Evolutionary conservation across 164 flowering plant genomes (phyloP).

Genomic region (Aristolochia californica): DNA sequence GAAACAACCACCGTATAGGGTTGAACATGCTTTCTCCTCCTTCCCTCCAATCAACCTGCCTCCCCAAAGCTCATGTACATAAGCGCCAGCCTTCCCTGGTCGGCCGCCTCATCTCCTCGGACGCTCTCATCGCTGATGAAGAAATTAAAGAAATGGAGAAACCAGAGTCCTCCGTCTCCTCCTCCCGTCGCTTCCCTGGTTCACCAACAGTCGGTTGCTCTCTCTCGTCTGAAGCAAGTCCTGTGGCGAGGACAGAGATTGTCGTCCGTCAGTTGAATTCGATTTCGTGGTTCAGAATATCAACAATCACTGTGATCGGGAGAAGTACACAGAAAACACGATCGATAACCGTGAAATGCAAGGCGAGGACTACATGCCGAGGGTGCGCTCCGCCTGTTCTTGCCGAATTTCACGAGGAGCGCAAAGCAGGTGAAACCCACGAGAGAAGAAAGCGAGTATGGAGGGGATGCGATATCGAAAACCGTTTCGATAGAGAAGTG

Average conservation of each 20-base stretch:
- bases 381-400: slow-evolving; percentile 50
- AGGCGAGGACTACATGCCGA: no score
- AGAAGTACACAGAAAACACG: no score
- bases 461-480: slow-evolving; percentile 24
- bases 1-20: slow-evolving; percentile 14
- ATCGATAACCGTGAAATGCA: no score
- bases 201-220: slow-evolving; percentile 21
- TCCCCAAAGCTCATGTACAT: slow-evolving; percentile 27
- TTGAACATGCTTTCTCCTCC: no score
- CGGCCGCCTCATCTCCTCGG: slow-evolving; percentile 37
- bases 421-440: slow-evolving; percentile 36
- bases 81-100: slow-evolving; percentile 43
- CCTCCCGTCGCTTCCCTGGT: slow-evolving; percentile 5
- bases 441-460: slow-evolving; percentile 14
- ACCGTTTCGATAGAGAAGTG: slow-evolving; percentile 53
- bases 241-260: slow-evolving; percentile 41
- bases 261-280: slow-evolving; percentile 28
- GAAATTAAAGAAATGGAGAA: slow-evolving; percentile 23
- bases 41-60: no score
- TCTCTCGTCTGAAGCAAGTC: slow-evolving; percentile 45
- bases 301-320: not conserved
- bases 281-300: slow-evolving; percentile 27
- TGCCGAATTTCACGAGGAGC: slow-evolving; percentile 40
- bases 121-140: slow-evolving; percentile 16
- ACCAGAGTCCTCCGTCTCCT: slow-evolving; percentile 20